phyloP scores from a whole-genome alignment of 768 basidiomycete species.

The Rhodosporidiobolus odoratus region DNA sequence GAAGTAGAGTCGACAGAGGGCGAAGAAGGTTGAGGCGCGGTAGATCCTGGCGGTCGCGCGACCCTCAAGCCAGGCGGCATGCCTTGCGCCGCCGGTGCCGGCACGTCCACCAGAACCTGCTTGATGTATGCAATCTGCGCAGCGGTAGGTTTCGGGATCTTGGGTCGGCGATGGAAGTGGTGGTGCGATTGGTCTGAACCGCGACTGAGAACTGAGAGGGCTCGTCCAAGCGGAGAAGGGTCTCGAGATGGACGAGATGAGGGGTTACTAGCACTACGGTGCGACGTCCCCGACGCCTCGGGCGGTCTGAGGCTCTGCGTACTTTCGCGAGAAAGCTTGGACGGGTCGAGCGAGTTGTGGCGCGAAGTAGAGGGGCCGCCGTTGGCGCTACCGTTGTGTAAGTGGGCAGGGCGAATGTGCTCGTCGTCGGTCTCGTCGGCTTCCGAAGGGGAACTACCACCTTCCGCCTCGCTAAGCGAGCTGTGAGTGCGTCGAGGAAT shows the following conservation, averaged over 20 bases:
- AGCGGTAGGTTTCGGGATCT: conserved; percentile 34
- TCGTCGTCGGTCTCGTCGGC: conserved; percentile 32
- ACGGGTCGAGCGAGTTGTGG: conserved; percentile 38
- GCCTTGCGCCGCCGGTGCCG: conserved; percentile 21
- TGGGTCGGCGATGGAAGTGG: conserved; percentile 13
- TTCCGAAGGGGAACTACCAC: conserved; percentile 18
- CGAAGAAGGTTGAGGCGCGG: neutral
- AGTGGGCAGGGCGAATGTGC: neutral
- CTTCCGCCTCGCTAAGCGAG: conserved; percentile 25
- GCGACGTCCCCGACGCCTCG: neutral
- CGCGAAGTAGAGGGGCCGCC: conserved; percentile 5
- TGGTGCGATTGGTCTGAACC: neutral
- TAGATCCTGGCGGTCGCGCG: conserved; percentile 30
- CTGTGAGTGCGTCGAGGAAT: neutral
- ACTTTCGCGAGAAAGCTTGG: conserved; percentile 11
- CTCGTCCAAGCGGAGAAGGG: conserved; percentile 31
- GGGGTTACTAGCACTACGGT: neutral
- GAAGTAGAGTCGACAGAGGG: neutral
- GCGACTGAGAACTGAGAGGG: conserved; percentile 10
- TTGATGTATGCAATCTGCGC: conserved; percentile 42
- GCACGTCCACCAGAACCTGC: conserved; percentile 39
- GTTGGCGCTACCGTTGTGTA: too few relatives aligned
- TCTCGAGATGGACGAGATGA: conserved; percentile 11
- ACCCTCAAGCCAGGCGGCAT: conserved; percentile 36
- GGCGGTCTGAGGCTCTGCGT: neutral